Evolutionary conservation across 371 early-diverging fungal genomes (phyloP).

Genomic region (Zopfochytrium polystomum): DNA sequence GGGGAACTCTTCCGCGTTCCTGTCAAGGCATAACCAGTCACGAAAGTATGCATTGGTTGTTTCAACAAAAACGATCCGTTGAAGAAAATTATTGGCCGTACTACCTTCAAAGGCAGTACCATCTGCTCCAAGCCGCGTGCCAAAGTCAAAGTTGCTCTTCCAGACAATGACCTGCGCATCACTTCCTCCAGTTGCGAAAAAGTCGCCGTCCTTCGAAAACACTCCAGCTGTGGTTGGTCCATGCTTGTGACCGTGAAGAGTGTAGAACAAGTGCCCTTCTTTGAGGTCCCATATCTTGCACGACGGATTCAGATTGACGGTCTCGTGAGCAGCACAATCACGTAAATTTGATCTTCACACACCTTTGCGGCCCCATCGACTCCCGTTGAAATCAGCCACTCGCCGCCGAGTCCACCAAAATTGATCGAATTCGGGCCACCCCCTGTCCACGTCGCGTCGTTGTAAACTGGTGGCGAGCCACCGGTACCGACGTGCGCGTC

Average conservation of each 20-base stretch:
- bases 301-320: too few species aligned
- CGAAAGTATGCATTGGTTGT: too few species aligned
- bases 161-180: conserved; percentile 56
- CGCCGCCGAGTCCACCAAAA: conserved; percentile 46
- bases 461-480: too few species aligned
- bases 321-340: too few species aligned
- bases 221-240: conserved; percentile 51
- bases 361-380: conserved; percentile 53
- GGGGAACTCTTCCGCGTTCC: too few species aligned
- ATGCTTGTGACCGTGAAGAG: conserved; percentile 54
- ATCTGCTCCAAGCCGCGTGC: conserved; percentile 3
- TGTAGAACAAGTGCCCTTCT: conserved; percentile 56
- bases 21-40: too few species aligned
- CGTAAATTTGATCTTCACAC: background rate
- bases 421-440: conserved; percentile 50
- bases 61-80: too few species aligned
- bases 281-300: conserved; percentile 54
- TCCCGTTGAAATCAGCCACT: conserved; percentile 52
- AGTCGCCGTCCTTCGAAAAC: conserved; percentile 46
- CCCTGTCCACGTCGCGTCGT: conserved; percentile 15
- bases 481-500: conserved; percentile 38
- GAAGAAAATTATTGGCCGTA: background rate
- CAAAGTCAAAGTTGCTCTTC: conserved; percentile 49
- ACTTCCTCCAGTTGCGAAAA: conserved; percentile 53
- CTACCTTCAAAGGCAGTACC: conserved; percentile 5